These are phyloP conservation scores for Volvox carteri DNA, from an alignment of 163 green algal species.

Conservation along the genomic window DNA sequence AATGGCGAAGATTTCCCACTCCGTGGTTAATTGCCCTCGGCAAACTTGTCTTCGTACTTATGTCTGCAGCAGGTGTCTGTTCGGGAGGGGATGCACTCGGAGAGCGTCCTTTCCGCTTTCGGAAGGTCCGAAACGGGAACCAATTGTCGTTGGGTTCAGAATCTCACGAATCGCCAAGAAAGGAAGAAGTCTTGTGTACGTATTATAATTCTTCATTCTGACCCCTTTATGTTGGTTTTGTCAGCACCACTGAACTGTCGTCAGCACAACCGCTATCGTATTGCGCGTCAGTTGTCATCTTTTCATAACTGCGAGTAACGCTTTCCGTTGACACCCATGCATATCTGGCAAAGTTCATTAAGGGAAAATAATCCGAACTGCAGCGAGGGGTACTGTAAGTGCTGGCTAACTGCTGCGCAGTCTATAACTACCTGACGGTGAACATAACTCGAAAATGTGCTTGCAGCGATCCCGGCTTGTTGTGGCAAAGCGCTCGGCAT, in stretches of 20 bases:
- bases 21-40: not conserved
- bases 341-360: no score
- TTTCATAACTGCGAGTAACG: no score
- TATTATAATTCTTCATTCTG: not conserved
- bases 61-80: not conserved
- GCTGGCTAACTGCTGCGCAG: no score
- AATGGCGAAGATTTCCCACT: not conserved
- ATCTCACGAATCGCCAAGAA: not conserved
- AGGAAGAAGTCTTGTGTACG: not conserved
- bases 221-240: not conserved
- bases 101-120: constrained; percentile 22
- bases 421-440: no score
- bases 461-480: no score
- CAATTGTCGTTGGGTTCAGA: not conserved
- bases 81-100: not conserved
- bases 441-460: no score
- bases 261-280: not conserved
- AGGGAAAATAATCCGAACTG: no score
- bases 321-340: no score
- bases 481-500: no score
- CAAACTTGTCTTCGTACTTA: not conserved
- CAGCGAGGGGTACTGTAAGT: no score
- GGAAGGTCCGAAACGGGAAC: not conserved
- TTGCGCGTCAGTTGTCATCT: no score
- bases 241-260: not conserved